Percentiles rank a stretch among this genome's conserved stretches.
phyloP scores from a whole-genome alignment of 352 stramenopile genomes.

The Pythium apleroticum region DNA sequence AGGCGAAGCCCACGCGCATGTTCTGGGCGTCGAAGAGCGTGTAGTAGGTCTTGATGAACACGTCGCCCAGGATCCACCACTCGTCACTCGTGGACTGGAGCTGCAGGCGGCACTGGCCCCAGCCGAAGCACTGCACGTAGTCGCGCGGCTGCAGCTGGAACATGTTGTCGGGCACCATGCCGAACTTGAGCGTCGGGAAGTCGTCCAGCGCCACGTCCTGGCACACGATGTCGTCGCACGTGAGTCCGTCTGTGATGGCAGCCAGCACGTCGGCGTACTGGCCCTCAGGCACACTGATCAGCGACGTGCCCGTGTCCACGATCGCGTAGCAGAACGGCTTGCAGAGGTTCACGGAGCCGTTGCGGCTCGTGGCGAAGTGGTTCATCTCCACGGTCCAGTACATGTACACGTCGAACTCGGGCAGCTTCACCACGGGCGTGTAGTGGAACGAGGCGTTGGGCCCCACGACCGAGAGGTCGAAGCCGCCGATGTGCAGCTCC shows the following conservation, averaged over 20 bases:
- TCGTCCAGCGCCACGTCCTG: slow-evolving; percentile 41
- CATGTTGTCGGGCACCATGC: slow-evolving; percentile 83
- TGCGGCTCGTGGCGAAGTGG: slow-evolving; percentile 37
- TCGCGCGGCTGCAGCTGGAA: slow-evolving; percentile 80
- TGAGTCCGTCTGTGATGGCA: slow-evolving; percentile 57
- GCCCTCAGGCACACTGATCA: slow-evolving; percentile 77
- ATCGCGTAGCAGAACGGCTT: slow-evolving; percentile 85
- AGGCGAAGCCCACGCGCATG: slow-evolving; percentile 87
- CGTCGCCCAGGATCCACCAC: slow-evolving; percentile 90
- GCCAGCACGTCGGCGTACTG: slow-evolving; percentile 64
- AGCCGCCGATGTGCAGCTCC: slow-evolving; percentile 84
- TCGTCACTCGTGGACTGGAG: slow-evolving; percentile 71
- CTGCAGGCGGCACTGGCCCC: slow-evolving; percentile 77
- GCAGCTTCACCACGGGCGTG: slow-evolving; percentile 81
- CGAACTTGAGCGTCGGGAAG: slow-evolving; percentile 76
- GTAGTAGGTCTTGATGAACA: slow-evolving; percentile 92
- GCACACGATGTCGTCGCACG: slow-evolving; percentile 73
- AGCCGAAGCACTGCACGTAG: slow-evolving; percentile 76
- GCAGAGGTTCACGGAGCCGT: slow-evolving; percentile 54
- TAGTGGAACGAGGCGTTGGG: slow-evolving; percentile 87
- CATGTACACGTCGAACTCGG: slow-evolving; percentile 76
- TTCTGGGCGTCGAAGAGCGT: slow-evolving; percentile 89
- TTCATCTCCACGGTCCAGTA: slow-evolving; percentile 88
- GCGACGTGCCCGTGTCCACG: slow-evolving; percentile 86
- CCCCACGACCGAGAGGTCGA: slow-evolving; percentile 80